Base-by-base conservation (phyloP, 129 eudicot genomes). In the Helianthus tuberosus region DNA sequence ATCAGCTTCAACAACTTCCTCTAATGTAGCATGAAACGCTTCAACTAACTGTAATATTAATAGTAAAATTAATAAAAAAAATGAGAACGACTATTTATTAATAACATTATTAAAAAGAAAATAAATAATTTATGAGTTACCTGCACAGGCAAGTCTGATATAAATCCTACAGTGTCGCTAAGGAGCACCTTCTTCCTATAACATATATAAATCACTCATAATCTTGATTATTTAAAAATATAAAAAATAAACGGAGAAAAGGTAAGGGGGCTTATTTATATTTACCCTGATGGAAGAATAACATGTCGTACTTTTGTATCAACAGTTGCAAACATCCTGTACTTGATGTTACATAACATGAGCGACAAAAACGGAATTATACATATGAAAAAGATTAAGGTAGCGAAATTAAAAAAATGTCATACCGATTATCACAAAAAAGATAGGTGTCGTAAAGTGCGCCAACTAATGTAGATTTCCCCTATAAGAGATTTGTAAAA, bases 1-100 rank as follows among this genome's bases (percentile, higher is more conserved):
- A 79, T 95, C 99, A 60, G 99, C 99, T 79, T 95, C 97, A 54
- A 84, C 96, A 83, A 95, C 99, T 87, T 95, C 99, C 77, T 95
- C 99, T 81, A 95, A 79, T 43, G 99, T 95, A 60, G 99, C 96
- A 82, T 91, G 96, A 84, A 95, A 95, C 52, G 99, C 99, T 87
- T 91, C 96, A 20, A 95, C 90, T 20, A 95, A 77, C 99, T 95
- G 85, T 76, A 69, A 73, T 66, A 69, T 39, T 16, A 51, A 63
- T 12, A 36, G n/a, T 23, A 20, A 0, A 14, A 11, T 70, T 71
- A 9, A 78, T 16, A 29, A 60, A 0, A 12, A 38, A n/a, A n/a
- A 47, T 27, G 41, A 53, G 11, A 68, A 51, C 5, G 0, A 27
- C 11, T 51, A 4, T 47, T 32, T 20, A 17, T 32, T 13, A 51